phyloP scores from a whole-genome alignment of 1,284 basidiomycete species.

The Ceratobasidium sp. region DNA sequence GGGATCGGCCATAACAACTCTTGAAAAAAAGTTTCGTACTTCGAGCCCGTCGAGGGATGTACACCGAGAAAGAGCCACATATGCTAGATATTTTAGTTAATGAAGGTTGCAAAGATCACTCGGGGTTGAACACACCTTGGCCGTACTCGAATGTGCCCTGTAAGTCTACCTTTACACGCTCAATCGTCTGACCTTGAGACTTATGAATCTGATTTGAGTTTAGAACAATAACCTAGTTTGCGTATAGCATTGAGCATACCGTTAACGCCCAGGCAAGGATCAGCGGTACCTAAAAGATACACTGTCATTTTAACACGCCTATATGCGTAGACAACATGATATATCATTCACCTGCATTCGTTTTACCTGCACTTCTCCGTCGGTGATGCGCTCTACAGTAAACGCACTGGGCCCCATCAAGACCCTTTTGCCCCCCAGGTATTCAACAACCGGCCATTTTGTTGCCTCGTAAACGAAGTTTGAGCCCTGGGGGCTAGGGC shows the following conservation, averaged over 20 bases:
- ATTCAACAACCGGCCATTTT: constrained; percentile 49
- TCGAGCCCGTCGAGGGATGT: constrained; percentile 54
- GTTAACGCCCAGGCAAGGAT: constrained; percentile 80
- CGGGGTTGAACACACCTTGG: constrained; percentile 43
- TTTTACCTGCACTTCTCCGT: constrained; percentile 52
- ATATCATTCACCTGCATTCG: constrained; percentile 51
- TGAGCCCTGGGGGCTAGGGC: not conserved
- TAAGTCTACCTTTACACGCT: constrained; percentile 81
- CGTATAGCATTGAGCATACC: not conserved
- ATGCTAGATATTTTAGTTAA: constrained; percentile 50
- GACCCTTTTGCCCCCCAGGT: constrained; percentile 25
- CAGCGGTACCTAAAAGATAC: constrained; percentile 71
- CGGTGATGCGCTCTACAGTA: constrained; percentile 49
- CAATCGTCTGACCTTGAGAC: constrained; percentile 85
- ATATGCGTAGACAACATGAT: not conserved
- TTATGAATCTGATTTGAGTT: constrained; percentile 80
- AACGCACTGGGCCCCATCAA: constrained; percentile 49
- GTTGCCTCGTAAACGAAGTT: constrained; percentile 17
- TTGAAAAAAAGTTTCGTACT: constrained; percentile 54
- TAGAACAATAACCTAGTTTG: not conserved
- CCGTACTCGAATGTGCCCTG: constrained; percentile 83
- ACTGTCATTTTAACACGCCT: not conserved
- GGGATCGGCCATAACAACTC: constrained; percentile 14
- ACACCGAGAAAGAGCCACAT: constrained; percentile 57
- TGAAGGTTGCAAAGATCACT: not conserved